Evolutionary conservation across 2,329 filamentous ascomycete species (phyloP), one percentile per base, ranked within the genome.

Genomic region (Arthroderma uncinatum): DNA sequence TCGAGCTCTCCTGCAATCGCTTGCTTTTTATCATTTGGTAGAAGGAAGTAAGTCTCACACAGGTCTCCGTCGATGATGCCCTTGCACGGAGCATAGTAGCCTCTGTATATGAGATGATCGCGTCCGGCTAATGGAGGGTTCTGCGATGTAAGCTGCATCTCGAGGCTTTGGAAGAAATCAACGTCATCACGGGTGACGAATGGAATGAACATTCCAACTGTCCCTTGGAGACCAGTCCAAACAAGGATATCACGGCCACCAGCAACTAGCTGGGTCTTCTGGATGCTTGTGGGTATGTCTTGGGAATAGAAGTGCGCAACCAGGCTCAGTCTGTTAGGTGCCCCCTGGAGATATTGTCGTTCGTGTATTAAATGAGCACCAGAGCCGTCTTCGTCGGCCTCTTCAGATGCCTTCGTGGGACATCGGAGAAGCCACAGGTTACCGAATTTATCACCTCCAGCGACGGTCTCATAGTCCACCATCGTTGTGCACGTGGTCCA

Each of bases 41-140:
- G 77, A 59, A 93, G 75, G 58, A 89, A 82, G 73, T 89, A 98
- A 64, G 90, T 82, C 77, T 99, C 93, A 66, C 93, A 95, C 40
- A 99, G 77, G 73, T 99, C 93, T 28, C 93, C 93, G 72, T 99
- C 93, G 65, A 99, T 95, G 28, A 94, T 84, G 7, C 91, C 91
- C 78, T 98, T 98, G 42, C 95, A 89, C 0, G 93, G 94, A 5
- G 89, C 89, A 70, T 97, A 98, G 73, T 97, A 98, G 62, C 90
- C 85, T 61, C 94, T 82, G 71, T 95, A 99, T 67, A 95, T 94
- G 48, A 99, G 78, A 72, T 99, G 93, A 70, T 98, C 94, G 62
- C 94, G 82, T 42, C 93, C 94, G 19, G 89, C 88, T 50, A 98
- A 76, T 6, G 92, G 92, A 36, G 91, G 81, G 67, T 95, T 91